Base-by-base conservation (phyloP, 257 asterid genomes). In the Jacaranda copaia region DNA sequence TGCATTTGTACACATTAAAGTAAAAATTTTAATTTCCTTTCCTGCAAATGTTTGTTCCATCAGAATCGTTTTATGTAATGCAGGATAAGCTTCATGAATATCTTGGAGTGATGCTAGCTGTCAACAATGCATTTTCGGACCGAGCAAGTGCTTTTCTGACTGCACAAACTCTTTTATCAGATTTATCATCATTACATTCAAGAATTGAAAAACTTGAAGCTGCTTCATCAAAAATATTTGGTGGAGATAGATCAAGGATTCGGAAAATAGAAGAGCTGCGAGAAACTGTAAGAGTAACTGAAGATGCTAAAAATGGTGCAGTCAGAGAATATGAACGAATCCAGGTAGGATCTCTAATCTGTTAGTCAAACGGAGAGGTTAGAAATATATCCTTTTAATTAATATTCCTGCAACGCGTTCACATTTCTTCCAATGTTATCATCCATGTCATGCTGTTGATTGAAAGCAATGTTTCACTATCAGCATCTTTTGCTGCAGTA, bases 61-160 rank as follows among this genome's bases (percentile, higher is more conserved):
- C 70, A 74, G 58, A 85, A 68, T 74, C 51, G 36, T 8, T 65
- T 48, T 52, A 25, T 35, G 32, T 74, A 45, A 60, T 87, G 68
- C 85, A 94, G 99, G 99, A 95, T 84, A 90, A 95, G 81, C 92
- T 95, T 70, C 98, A 95, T 80, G 98, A 95, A 64, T 95, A 95
- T 82, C 96, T 93, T 32, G 98, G 98, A 45, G 91, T 88, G 80
- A 90, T 95, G 97, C 84, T 95, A 81, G 90, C 97, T 76, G 96
- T 93, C 70, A 89, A 95, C 86, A 93, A 87, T 79, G 98, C 99
- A 9, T 91, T 89, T 90, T 82, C 98, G 14, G 98, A 95, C 64
- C 85, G 98, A 79, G 87, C 98, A 60, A 91, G 91, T 89, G 94
- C 98, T 81, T 83, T 95, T 79, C 81, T 95, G 87, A 95, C 97